Conservation (phyloP, 495 filamentous ascomycete genomes). For the Penicillium coprophilum region DNA sequence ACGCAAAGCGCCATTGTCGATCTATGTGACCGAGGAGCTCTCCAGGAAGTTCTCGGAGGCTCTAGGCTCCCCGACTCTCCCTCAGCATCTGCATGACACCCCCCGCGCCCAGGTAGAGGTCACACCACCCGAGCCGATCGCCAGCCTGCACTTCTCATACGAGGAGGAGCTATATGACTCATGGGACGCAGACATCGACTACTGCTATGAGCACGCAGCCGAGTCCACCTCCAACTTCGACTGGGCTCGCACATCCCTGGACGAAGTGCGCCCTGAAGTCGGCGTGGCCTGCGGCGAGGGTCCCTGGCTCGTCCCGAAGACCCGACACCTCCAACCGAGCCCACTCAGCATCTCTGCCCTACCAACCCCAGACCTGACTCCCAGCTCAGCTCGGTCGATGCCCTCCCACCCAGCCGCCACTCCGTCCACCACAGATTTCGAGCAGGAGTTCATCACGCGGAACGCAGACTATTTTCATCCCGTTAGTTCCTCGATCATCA, state of each 20-base stretch:
- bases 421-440: slow-evolving; percentile 37
- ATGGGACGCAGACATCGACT: slow-evolving; percentile 96
- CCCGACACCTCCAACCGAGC: slow-evolving; percentile 25
- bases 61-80: slow-evolving; percentile 42
- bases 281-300: slow-evolving; percentile 21
- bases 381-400: slow-evolving; percentile 39
- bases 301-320: slow-evolving; percentile 15
- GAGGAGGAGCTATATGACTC: slow-evolving; percentile 52
- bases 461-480: slow-evolving; percentile 40
- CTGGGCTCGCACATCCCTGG: slow-evolving; percentile 61
- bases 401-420: slow-evolving; percentile 36
- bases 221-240: slow-evolving; percentile 91
- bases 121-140: slow-evolving; percentile 14
- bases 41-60: slow-evolving; percentile 41
- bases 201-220: slow-evolving; percentile 85
- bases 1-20: slow-evolving; percentile 31
- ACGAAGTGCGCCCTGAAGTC: slow-evolving; percentile 28
- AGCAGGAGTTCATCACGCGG: slow-evolving; percentile 26
- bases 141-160: slow-evolving; percentile 24
- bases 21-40: slow-evolving; percentile 36
- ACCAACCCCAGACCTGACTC: slow-evolving; percentile 42
- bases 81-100: slow-evolving; percentile 24
- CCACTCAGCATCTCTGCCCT: slow-evolving; percentile 34
- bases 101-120: slow-evolving; percentile 14
- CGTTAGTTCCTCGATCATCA: slow-evolving; percentile 33